A percentile compares a stretch with the other conserved stretches of the same genome.
Conservation (phyloP, 495 filamentous ascomycete species). For the Lophium mytilinum region DNA sequence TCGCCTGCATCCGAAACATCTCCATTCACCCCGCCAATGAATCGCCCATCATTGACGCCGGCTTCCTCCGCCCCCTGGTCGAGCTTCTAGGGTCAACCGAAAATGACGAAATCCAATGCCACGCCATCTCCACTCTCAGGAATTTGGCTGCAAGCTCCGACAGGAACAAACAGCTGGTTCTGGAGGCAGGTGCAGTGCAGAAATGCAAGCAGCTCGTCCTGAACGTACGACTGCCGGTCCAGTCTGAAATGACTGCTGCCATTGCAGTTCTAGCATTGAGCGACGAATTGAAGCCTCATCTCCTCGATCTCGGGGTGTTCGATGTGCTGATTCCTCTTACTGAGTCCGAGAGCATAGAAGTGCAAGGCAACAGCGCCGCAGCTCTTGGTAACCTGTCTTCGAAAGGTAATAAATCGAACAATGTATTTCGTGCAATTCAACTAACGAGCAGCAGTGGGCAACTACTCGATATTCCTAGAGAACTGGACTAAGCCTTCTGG, state of each 20-base stretch:
- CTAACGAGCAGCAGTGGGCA: slow-evolving; percentile 58
- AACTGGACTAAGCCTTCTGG: slow-evolving; percentile 89
- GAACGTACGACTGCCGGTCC: slow-evolving; percentile 85
- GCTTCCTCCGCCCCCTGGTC: slow-evolving; percentile 86
- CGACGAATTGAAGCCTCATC: slow-evolving; percentile 86
- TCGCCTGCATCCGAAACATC: slow-evolving; percentile 97
- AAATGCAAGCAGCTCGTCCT: slow-evolving; percentile 97
- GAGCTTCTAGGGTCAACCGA: slow-evolving; percentile 91
- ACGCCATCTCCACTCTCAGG: slow-evolving; percentile 92
- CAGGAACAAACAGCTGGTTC: slow-evolving; percentile 88
- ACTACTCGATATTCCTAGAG: slow-evolving; percentile 91
- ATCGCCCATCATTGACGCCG: slow-evolving; percentile 97
- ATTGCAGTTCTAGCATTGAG: slow-evolving; percentile 96
- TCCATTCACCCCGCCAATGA: slow-evolving; percentile 98
- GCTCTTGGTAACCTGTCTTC: slow-evolving; percentile 92
- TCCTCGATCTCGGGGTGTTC: slow-evolving; percentile 90
- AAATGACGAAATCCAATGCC: slow-evolving; percentile 97
- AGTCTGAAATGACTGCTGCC: slow-evolving; percentile 98
- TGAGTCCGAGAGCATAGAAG: slow-evolving; percentile 90
- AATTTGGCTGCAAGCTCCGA: slow-evolving; percentile 96
- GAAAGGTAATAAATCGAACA: slow-evolving; percentile 56
- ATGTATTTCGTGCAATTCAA: too few relatives aligned
- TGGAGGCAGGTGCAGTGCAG: slow-evolving; percentile 93
- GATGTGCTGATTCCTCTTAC: slow-evolving; percentile 94
- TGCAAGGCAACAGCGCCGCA: slow-evolving; percentile 96